phyloP scores from a whole-genome alignment of 192 early-diverging fungal genomes.

The Podila clonocystis region DNA sequence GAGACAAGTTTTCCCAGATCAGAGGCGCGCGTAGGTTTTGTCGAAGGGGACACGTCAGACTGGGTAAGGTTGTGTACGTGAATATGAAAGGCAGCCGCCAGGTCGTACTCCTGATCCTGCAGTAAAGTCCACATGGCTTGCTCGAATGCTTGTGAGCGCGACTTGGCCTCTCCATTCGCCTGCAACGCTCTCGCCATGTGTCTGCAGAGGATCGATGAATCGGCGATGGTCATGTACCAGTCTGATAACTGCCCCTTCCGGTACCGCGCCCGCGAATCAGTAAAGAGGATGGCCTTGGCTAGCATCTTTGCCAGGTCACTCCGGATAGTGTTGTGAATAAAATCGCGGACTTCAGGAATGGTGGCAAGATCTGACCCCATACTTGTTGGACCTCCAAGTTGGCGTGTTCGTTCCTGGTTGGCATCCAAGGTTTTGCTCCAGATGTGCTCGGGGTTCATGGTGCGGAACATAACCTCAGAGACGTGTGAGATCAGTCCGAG shows the following conservation, averaged over 20 bases:
- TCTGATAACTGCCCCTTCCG: conserved; percentile 30
- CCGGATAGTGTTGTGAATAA: neutral
- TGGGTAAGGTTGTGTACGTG: conserved; percentile 10
- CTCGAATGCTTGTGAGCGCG: conserved; percentile 9
- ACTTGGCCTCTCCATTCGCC: neutral
- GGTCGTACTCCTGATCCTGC: conserved; percentile 16
- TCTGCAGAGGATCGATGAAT: conserved; percentile 5
- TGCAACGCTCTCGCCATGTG: conserved; percentile 25
- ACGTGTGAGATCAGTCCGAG: conserved; percentile 26
- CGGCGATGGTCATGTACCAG: conserved; percentile 25
- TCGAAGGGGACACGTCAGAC: neutral
- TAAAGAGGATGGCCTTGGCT: neutral
- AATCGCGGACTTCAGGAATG: conserved; percentile 1
- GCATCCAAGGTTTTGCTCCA: conserved; percentile 7
- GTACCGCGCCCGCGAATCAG: neutral
- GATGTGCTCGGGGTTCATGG: conserved; percentile 6
- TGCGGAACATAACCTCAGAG: conserved; percentile 14
- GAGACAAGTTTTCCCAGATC: conserved; percentile 16
- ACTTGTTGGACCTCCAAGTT: neutral
- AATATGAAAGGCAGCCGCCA: conserved; percentile 16
- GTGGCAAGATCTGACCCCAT: neutral
- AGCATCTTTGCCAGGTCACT: conserved; percentile 23
- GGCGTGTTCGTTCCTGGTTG: neutral
- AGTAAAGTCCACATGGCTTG: conserved; percentile 10
- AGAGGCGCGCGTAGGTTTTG: neutral